Conservation (phyloP, 768 basidiomycete genomes). For the Pulveroboletus sp. region DNA sequence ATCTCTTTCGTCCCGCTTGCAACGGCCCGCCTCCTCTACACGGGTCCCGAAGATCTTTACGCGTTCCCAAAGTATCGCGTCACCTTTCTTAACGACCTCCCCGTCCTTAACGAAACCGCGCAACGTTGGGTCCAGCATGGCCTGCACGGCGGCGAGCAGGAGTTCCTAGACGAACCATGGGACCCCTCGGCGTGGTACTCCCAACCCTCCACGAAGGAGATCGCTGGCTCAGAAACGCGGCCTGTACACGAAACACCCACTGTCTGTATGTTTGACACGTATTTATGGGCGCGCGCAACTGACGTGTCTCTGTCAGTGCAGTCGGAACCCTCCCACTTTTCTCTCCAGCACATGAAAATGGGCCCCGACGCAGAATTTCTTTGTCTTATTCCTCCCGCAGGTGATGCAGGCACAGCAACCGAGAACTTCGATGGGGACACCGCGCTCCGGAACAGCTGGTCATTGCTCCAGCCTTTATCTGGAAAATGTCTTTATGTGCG, state of each 20-base stretch:
- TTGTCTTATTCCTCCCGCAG: slow-evolving; percentile 72
- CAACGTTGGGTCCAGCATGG: slow-evolving; percentile 72
- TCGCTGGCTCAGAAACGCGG: slow-evolving; percentile 52
- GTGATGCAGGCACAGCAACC: slow-evolving; percentile 40
- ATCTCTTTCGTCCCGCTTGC: slow-evolving; percentile 12
- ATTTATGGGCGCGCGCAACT: slow-evolving; percentile 9
- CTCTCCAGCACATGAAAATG: slow-evolving; percentile 74
- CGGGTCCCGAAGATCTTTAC: slow-evolving; percentile 75
- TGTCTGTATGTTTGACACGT: slow-evolving; percentile 38
- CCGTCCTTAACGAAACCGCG: slow-evolving; percentile 70
- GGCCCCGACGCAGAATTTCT: slow-evolving; percentile 68
- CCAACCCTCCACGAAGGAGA: slow-evolving; percentile 49
- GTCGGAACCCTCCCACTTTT: slow-evolving; percentile 36
- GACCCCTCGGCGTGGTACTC: slow-evolving; percentile 28
- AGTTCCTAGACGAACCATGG: slow-evolving; percentile 74
- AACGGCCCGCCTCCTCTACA: slow-evolving; percentile 48
- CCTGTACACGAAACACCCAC: slow-evolving; percentile 18
- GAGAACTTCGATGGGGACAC: slow-evolving; percentile 59
- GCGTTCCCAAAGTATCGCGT: slow-evolving; percentile 83
- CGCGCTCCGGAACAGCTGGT: slow-evolving; percentile 77
- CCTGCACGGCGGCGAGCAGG: slow-evolving; percentile 67
- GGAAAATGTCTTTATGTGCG: slow-evolving; percentile 86
- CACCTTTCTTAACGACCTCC: slow-evolving; percentile 75
- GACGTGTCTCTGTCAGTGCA: slow-evolving; percentile 19
- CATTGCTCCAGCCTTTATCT: slow-evolving; percentile 72